These are phyloP conservation scores for Penicillium ochrochloron DNA, from an alignment of 495 filamentous ascomycete species.

Conservation along the genomic window DNA sequence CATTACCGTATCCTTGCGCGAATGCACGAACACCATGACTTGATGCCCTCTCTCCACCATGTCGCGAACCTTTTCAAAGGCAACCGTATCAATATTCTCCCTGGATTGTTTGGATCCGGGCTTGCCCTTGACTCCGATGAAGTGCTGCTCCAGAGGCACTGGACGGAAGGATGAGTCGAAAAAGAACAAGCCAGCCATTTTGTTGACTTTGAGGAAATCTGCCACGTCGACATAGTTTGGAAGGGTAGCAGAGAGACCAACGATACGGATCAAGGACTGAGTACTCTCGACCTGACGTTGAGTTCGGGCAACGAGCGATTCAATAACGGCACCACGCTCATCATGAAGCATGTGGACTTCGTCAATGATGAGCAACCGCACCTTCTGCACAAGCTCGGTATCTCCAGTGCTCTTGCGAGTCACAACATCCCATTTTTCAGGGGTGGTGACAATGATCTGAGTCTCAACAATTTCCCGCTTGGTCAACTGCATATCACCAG, in stretches of 20 bases:
- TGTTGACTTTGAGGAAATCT: conserved; percentile 95
- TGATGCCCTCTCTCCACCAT: conserved; percentile 91
- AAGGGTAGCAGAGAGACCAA: conserved; percentile 92
- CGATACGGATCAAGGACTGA: conserved; percentile 92
- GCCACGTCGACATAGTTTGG: conserved; percentile 97
- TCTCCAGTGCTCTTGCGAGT: conserved; percentile 96
- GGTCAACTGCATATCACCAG: conserved; percentile 97
- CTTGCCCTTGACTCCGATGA: conserved; percentile 95
- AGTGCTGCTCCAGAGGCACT: conserved; percentile 96
- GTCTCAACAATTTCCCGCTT: conserved; percentile 95
- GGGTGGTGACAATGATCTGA: conserved; percentile 98
- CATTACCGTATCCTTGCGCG: conserved; percentile 87
- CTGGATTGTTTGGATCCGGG: conserved; percentile 73
- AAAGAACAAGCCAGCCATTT: conserved; percentile 91
- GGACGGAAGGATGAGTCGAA: conserved; percentile 96
- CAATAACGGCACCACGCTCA: conserved; percentile 92
- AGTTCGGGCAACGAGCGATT: conserved; percentile 92
- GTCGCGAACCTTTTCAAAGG: conserved; percentile 92
- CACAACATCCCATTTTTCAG: conserved; percentile 99
- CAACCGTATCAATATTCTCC: conserved; percentile 83
- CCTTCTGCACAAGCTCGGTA: conserved; percentile 96
- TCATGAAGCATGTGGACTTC: conserved; percentile 99
- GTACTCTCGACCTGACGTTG: conserved; percentile 97
- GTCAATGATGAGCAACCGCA: conserved; percentile 94
- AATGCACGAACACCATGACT: conserved; percentile 99